Base-by-base conservation (phyloP, 2,329 filamentous ascomycete genomes). In the Paraphoma chrysanthemicola region DNA sequence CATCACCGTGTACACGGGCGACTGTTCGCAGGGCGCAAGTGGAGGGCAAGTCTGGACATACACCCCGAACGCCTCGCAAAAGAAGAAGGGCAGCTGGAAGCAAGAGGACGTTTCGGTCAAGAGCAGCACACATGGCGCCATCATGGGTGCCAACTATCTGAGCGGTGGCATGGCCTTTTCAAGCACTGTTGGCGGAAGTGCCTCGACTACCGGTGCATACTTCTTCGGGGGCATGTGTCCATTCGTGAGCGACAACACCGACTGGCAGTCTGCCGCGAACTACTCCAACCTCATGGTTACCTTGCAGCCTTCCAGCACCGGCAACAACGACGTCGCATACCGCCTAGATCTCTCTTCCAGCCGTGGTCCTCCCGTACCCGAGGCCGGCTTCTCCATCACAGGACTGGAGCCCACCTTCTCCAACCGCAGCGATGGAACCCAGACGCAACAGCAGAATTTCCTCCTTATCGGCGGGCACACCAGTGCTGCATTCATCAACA, bases 151-250 rank as follows among this genome's bases (percentile, higher is more conserved):
- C 67, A 88, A 86, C 54, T 88, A 83, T 59, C 79, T 90, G 28
- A 82, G 83, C 2, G 79, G 79, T 8, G 85, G 86, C 12, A 81
- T 95, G 50, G 82, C 88, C 23, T 96, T 93, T 73, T 89, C 91
- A 17, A 83, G 82, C 31, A 84, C 81, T 36, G 79, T 86, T 45
- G 82, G 81, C 38, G 86, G 83, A 0, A 73, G 78, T 29, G 79
- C 83, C 56, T 83, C 84, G 9, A 77, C 82, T 43, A 84, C 86
- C 0, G 81, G 81, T 10, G 78, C 90, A 17, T 96, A 93, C 71
- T 80, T 89, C 6, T 97, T 96, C 76, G 94, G 93, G 36, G 94
- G 94, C 64, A 96, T 97, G 92, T 98, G 94, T 69, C 89, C 90
- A 4, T 56, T 59, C 23, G 53, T 48, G 11, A 59, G 54, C 36